Evolutionary conservation across 192 early-diverging fungal species (phyloP), one percentile per base, ranked within the genome.

Genomic region (Pilaira anomala): DNA sequence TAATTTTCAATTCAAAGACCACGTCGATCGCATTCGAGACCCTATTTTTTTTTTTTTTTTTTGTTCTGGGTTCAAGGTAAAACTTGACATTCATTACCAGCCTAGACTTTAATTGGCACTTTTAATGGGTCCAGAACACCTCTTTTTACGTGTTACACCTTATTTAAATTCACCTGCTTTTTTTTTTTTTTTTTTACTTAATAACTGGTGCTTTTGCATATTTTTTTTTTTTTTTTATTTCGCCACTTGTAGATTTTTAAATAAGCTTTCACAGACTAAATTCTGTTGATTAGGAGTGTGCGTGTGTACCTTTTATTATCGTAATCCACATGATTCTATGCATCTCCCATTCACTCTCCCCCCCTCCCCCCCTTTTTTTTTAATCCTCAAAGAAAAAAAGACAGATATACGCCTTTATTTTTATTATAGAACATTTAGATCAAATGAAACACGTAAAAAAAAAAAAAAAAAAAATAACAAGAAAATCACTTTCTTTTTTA

Each of bases 81-180:
- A 49, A 28, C 60, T 62, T 62, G 60, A 62, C 60, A 62, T 62
- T 62, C 44, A 62, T 49, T 48, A 44, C 26, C 60, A 62, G 60
- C 19, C 60, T 62, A 62, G 49, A 62, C 60, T 48, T 46, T 62
- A 62, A 62, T 62, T 46, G 46, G 60, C 28, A 62, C 26, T 48
- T 44, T 36, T 14, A 19, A 33, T 62, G 45, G 60, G 60, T 62
- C 60, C 60, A 62, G 60, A 62, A 62, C 60, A 30, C 28, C 46
- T 54, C 28, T 55, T 55, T 55, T 55, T 19, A 55, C 18, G 53
- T 55, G n/a, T 18, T n/a, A 55, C 53, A 18, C n/a, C 3, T n/a
- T 8, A 55, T 33, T 36, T 36, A 36, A 36, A 36, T 36, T 36
- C 33, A 36, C 33, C 33, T 36, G 33, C 33, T 6, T 36, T 36